Evolutionary conservation across 2,329 filamentous ascomycete genomes (phyloP), one percentile per base, ranked within the genome.

Genomic region (Chaetomium globosum): DNA sequence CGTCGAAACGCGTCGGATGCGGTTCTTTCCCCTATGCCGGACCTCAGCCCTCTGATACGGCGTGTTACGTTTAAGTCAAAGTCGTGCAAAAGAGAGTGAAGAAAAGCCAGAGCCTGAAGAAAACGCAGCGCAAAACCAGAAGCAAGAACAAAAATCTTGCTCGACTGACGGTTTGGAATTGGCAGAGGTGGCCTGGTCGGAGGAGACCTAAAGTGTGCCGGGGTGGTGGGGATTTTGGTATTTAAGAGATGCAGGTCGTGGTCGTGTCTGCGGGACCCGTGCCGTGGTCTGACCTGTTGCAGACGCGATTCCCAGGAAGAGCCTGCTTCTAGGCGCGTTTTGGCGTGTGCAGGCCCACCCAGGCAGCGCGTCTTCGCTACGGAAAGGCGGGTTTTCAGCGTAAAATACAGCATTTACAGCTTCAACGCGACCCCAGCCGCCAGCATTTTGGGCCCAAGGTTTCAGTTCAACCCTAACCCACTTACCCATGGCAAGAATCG

Each of bases 161-260:
- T 65, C 66, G 59, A 19, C n/a, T 13, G 49, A 21, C 16, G 49
- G 13, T 59, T 28, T 59, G 28, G 57, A 67, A 39, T 59, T 66
- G 52, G 60, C 33, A 65, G 46, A 65, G 59, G 57, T 72, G 72
- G 73, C 70, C 73, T 66, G 68, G 65, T 69, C 62, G 66, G 69
- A 64, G 70, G 70, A 69, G 68, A 67, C 73, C 67, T 51, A 66
- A 66, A 54, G 61, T 64, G 65, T 69, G 68, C 58, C 65, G 65
- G 64, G 61, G 60, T 51, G 65, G 68, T 68, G 68, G 72, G 69
- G 68, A 69, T 68, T 67, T 66, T 72, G 63, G 59, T 71, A 71
- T 75, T 74, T 74, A 72, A 73, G 69, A 73, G 70, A 66, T 68
- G 71, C 68, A 71, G 56, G 63, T 59, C 65, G 64, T 64, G 70